phyloP scores from a whole-genome alignment of 495 filamentous ascomycete species.

The Neurospora cerealis region DNA sequence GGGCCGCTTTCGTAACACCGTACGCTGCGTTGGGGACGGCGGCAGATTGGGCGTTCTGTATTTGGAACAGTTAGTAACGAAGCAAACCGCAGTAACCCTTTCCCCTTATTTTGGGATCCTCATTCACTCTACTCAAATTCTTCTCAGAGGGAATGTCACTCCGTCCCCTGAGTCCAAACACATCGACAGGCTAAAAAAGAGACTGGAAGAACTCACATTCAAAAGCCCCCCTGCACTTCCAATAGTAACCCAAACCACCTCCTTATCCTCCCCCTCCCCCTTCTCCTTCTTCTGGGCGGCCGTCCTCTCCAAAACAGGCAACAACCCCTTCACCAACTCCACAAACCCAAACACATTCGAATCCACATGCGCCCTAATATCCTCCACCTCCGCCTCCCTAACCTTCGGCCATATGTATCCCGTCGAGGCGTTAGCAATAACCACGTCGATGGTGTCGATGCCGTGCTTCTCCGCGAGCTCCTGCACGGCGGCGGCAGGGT shows the following conservation, averaged over 20 bases:
- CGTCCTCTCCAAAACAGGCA: background rate
- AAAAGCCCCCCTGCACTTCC: slow-evolving; percentile 18
- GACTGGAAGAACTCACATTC: slow-evolving; percentile 11
- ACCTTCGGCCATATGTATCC: slow-evolving; percentile 20
- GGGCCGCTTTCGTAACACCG: slow-evolving; percentile 27
- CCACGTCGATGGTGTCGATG: slow-evolving; percentile 20
- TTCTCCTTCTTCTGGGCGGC: background rate
- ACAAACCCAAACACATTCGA: slow-evolving; percentile 22
- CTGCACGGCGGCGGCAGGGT: slow-evolving; percentile 11
- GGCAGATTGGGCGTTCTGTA: background rate
- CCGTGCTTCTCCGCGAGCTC: slow-evolving; percentile 7
- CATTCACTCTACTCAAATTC: background rate
- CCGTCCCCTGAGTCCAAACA: background rate
- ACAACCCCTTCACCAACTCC: background rate
- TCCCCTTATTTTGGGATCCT: background rate
- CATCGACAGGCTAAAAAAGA: no score
- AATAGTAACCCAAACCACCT: slow-evolving; percentile 23
- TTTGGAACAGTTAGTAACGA: background rate
- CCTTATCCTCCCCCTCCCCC: slow-evolving; percentile 6
- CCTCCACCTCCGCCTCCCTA: slow-evolving; percentile 16
- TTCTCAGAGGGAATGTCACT: background rate
- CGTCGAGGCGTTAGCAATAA: slow-evolving; percentile 24
- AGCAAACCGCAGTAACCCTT: background rate
- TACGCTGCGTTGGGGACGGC: slow-evolving; percentile 29
- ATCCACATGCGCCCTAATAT: slow-evolving; percentile 20